Percentiles rank a stretch among this genome's conserved stretches.
phyloP scores from a whole-genome alignment of 139 green algal species.

The Auxenochlorella pyrenoidosa region DNA sequence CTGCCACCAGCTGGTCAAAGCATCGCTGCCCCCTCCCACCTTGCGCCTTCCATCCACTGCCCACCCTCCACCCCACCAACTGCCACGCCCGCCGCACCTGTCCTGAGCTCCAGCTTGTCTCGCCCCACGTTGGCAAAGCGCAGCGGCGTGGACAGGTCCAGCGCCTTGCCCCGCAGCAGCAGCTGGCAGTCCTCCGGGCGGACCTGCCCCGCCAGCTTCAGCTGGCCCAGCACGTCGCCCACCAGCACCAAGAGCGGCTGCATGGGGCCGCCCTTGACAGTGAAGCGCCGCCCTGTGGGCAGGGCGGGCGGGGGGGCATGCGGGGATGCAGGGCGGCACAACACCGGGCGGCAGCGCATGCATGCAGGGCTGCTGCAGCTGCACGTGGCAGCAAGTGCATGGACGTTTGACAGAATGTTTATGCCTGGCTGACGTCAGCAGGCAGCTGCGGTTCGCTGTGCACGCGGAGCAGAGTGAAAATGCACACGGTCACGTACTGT shows the following conservation, averaged over 20 bases:
- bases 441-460: too few species aligned
- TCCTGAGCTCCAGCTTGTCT: slow-evolving; percentile 55
- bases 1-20: background rate
- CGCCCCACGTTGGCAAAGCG: slow-evolving; percentile 54
- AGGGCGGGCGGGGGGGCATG: background rate
- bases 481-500: too few species aligned
- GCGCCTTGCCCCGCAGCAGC: slow-evolving; percentile 32
- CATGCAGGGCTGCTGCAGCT: background rate
- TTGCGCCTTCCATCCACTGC: background rate
- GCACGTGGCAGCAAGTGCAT: background rate
- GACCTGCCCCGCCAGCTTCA: slow-evolving; percentile 15
- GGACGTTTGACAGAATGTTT: too few species aligned
- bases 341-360: background rate
- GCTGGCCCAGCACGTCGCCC: background rate
- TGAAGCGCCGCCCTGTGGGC: slow-evolving; percentile 47
- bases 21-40: too few species aligned
- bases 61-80: background rate
- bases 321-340: too few species aligned
- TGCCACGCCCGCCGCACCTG: slow-evolving; percentile 18
- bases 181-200: slow-evolving; percentile 42
- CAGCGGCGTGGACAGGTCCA: slow-evolving; percentile 47
- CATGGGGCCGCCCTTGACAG: slow-evolving; percentile 45
- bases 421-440: background rate
- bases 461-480: too few species aligned
- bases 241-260: slow-evolving; percentile 40